These are phyloP conservation scores for Dryas alaskensis DNA, from an alignment of 306 rosid species.

Conservation along the genomic window DNA sequence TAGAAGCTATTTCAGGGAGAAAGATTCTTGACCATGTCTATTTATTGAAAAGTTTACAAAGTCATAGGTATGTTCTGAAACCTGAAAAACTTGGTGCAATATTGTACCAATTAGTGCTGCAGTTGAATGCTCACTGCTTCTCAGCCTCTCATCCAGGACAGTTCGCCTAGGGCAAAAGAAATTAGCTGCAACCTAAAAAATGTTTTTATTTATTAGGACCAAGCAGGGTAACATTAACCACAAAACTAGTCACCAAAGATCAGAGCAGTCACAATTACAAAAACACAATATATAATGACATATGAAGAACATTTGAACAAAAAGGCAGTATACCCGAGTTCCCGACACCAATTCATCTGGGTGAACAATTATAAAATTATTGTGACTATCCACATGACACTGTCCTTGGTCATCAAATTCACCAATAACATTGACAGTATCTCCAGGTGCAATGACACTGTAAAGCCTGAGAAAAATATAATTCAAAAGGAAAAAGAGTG, in stretches of 20 bases:
- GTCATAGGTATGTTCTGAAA: slow-evolving; percentile 29
- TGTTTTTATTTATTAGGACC: slow-evolving; percentile 25
- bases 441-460: slow-evolving; percentile 84
- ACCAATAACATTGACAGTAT: slow-evolving; percentile 77
- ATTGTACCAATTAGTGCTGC: slow-evolving; percentile 80
- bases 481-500: neutral
- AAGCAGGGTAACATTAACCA: neutral
- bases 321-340: slow-evolving; percentile 67
- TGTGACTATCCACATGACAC: slow-evolving; percentile 62
- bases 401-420: slow-evolving; percentile 68
- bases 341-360: slow-evolving; percentile 82
- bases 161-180: slow-evolving; percentile 81
- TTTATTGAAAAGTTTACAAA: slow-evolving; percentile 4
- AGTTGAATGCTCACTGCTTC: slow-evolving; percentile 61
- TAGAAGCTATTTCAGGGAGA: neutral
- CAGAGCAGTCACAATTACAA: neutral
- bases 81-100: slow-evolving; percentile 94
- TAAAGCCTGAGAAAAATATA: slow-evolving; percentile 48
- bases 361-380: slow-evolving; percentile 71
- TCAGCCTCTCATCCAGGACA: slow-evolving; percentile 88
- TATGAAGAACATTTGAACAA: slow-evolving; percentile 11
- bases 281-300: slow-evolving; percentile 4
- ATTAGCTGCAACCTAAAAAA: slow-evolving; percentile 73
- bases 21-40: neutral
- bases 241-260: neutral